A percentile compares a stretch with the other conserved stretches of the same genome.
Conservation (phyloP, 768 basidiomycete species). For the Pulveroboletus sp. region DNA sequence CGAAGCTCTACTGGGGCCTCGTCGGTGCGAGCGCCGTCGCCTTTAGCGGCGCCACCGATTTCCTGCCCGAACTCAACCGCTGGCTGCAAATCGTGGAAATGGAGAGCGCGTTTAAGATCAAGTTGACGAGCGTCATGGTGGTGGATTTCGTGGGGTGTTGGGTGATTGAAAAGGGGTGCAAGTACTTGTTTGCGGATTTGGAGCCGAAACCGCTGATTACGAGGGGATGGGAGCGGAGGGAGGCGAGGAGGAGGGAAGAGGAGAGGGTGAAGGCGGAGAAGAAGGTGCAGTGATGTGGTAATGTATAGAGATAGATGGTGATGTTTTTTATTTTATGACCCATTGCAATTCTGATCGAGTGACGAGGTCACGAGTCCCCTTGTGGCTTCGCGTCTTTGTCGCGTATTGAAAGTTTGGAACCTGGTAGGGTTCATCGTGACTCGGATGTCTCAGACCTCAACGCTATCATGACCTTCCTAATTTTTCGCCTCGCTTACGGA, state of each 20-base stretch:
- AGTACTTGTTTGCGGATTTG: slow-evolving; percentile 82
- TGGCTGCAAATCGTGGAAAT: slow-evolving; percentile 98
- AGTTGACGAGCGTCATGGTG: slow-evolving; percentile 77
- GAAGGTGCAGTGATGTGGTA: slow-evolving; percentile 35
- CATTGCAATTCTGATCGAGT: too few species aligned
- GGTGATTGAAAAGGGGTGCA: slow-evolving; percentile 79
- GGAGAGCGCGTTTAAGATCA: slow-evolving; percentile 76
- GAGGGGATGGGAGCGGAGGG: slow-evolving; percentile 77
- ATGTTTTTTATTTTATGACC: too few species aligned
- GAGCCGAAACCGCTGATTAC: slow-evolving; percentile 85
- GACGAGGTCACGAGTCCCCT: too few species aligned
- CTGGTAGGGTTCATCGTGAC: too few species aligned
- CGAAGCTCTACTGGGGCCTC: slow-evolving; percentile 90
- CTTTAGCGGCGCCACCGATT: slow-evolving; percentile 90
- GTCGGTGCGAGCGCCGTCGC: slow-evolving; percentile 88
- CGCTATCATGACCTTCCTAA: too few species aligned
- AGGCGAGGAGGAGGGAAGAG: slow-evolving; percentile 51
- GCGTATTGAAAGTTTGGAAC: too few species aligned
- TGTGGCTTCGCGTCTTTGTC: too few species aligned
- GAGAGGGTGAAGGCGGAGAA: slow-evolving; percentile 33
- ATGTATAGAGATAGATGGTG: too few species aligned
- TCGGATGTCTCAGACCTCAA: too few species aligned
- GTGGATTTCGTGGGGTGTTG: slow-evolving; percentile 89
- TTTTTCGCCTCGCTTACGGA: too few species aligned
- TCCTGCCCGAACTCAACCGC: slow-evolving; percentile 91